Conservation (phyloP, 2,329 filamentous ascomycete genomes). For the Arthrinium puccinioides region DNA sequence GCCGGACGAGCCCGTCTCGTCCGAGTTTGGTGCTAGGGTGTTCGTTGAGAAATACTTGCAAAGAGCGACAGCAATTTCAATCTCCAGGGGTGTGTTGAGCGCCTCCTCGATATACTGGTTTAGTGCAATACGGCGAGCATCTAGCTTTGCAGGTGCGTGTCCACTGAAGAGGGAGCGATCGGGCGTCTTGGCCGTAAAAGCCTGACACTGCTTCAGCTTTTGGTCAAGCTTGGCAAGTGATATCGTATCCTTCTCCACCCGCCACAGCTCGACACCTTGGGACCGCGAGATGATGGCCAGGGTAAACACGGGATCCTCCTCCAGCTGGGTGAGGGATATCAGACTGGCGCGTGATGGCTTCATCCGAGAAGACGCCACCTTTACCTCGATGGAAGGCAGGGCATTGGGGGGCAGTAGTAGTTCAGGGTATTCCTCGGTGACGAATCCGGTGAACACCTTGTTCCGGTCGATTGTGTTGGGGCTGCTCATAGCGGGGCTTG, state of each 20-base stretch:
- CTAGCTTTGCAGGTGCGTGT: slow-evolving; percentile 88
- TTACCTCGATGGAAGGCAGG: slow-evolving; percentile 75
- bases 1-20: slow-evolving; percentile 39
- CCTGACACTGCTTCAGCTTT: slow-evolving; percentile 65
- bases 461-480: slow-evolving; percentile 35
- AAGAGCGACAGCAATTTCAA: slow-evolving; percentile 67
- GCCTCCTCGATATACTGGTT: slow-evolving; percentile 82
- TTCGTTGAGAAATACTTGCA: slow-evolving; percentile 79
- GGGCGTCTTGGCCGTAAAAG: slow-evolving; percentile 69
- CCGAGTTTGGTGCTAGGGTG: slow-evolving; percentile 53
- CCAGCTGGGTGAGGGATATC: slow-evolving; percentile 68
- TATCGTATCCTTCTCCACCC: slow-evolving; percentile 83
- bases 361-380: slow-evolving; percentile 89
- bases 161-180: slow-evolving; percentile 84
- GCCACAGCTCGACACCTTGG: slow-evolving; percentile 76
- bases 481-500: slow-evolving; percentile 22
- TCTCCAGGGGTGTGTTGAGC: slow-evolving; percentile 75
- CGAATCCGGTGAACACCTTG: slow-evolving; percentile 66
- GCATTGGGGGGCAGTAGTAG: slow-evolving; percentile 83
- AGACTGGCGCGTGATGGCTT: slow-evolving; percentile 84
- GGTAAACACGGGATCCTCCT: slow-evolving; percentile 92
- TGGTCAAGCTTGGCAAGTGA: slow-evolving; percentile 79
- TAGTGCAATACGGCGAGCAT: slow-evolving; percentile 73
- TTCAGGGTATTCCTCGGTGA: slow-evolving; percentile 81
- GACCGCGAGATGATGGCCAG: slow-evolving; percentile 76